phyloP scores from a whole-genome alignment of 306 rosid species.

The Benincasa hispida region DNA sequence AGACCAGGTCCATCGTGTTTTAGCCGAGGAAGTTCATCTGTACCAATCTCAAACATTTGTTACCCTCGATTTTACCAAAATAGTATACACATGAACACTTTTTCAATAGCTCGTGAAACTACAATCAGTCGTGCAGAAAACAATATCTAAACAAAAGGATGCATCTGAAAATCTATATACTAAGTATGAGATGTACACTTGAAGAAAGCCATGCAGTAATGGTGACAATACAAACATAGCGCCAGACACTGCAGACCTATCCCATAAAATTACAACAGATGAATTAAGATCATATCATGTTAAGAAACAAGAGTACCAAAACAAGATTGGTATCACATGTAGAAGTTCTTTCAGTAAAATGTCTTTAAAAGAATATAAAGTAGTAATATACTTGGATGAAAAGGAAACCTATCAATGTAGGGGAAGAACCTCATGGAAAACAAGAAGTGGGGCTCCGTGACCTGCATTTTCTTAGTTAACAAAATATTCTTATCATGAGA shows the following conservation, averaged over 20 bases:
- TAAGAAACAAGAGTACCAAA: neutral
- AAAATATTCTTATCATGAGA: neutral
- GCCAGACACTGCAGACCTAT: neutral
- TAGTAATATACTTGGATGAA: neutral
- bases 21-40: slow-evolving; percentile 73
- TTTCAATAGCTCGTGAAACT: neutral
- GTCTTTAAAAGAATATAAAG: neutral
- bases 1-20: slow-evolving; percentile 77
- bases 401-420: neutral
- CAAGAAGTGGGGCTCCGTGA: neutral
- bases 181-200: neutral
- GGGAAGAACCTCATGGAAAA: slow-evolving; percentile 8
- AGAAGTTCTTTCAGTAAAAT: neutral
- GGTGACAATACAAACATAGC: neutral
- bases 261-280: neutral
- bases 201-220: neutral
- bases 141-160: neutral
- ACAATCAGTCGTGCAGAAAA: neutral
- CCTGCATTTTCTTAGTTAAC: slow-evolving; percentile 1
- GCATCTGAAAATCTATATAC: neutral
- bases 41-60: slow-evolving; percentile 11
- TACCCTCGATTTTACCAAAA: neutral
- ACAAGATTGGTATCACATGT: neutral
- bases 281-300: neutral
- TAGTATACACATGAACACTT: neutral